A percentile compares a stretch with the other conserved stretches of the same genome.
phyloP scores from a whole-genome alignment of 768 basidiomycete genomes.

The Lepiota venenata region DNA sequence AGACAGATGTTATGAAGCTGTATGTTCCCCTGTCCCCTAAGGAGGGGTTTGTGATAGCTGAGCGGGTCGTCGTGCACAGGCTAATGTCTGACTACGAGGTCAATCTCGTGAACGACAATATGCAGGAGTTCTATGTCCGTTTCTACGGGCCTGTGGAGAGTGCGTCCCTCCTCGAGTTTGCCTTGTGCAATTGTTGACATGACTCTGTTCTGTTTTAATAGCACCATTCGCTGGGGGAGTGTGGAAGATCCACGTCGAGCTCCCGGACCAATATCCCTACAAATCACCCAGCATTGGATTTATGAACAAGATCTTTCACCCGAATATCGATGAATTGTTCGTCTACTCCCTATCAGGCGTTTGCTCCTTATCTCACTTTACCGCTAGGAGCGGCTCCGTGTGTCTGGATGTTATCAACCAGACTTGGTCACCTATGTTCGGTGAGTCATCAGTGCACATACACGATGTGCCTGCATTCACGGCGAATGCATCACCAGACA shows the following conservation, averaged over 20 bases:
- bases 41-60: background rate
- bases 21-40: conserved; percentile 32
- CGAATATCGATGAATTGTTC: conserved; percentile 98
- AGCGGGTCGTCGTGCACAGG: conserved; percentile 38
- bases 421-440: conserved; percentile 99
- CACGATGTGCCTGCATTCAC: background rate
- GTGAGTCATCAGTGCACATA: conserved; percentile 41
- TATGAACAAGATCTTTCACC: conserved; percentile 99
- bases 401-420: conserved; percentile 99
- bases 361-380: background rate
- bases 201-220: conserved; percentile 25
- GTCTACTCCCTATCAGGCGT: conserved; percentile 27
- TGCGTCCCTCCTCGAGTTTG: conserved; percentile 43
- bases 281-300: conserved; percentile 99
- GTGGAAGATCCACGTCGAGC: conserved; percentile 99
- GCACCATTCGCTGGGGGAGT: conserved; percentile 97
- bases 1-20: conserved; percentile 99
- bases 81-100: conserved; percentile 99
- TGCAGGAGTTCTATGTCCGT: conserved; percentile 98
- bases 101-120: conserved; percentile 94
- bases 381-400: conserved; percentile 86
- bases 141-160: conserved; percentile 95
- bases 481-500: conserved; percentile 51
- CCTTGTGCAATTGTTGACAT: conserved; percentile 1
- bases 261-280: conserved; percentile 98